phyloP scores from a whole-genome alignment of 306 rosid species.

The Prunus mume region DNA sequence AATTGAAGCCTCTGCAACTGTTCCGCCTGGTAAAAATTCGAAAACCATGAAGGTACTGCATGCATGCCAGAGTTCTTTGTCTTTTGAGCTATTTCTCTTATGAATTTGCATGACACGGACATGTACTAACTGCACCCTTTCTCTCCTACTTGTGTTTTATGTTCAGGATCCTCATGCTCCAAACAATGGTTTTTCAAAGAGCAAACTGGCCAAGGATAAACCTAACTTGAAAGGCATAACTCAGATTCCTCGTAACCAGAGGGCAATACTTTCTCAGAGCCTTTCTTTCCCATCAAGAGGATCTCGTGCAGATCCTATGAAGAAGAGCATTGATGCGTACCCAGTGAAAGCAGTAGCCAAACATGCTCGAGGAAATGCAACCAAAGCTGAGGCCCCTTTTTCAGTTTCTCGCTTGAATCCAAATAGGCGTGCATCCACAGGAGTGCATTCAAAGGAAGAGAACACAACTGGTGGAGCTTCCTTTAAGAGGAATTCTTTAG shows the following conservation, averaged over 20 bases:
- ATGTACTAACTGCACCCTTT: neutral
- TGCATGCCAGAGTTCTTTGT: neutral
- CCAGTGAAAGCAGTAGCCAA: conserved; percentile 41
- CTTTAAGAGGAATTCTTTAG: conserved; percentile 40
- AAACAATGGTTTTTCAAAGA: conserved; percentile 46
- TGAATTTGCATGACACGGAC: conserved; percentile 4
- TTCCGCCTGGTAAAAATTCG: conserved; percentile 41
- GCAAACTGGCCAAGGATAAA: conserved; percentile 58
- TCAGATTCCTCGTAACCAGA: conserved; percentile 41
- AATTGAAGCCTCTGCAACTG: conserved; percentile 42
- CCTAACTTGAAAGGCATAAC: conserved; percentile 40
- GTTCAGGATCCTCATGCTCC: conserved; percentile 51
- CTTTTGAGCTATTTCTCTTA: neutral
- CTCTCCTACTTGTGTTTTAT: conserved; percentile 16
- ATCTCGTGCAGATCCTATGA: conserved; percentile 46
- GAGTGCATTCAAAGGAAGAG: conserved; percentile 47
- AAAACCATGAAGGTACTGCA: conserved; percentile 56
- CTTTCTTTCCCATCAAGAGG: conserved; percentile 71
- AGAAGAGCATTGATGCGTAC: conserved; percentile 60
- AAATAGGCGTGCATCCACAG: conserved; percentile 43
- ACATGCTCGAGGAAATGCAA: conserved; percentile 36
- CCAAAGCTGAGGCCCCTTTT: conserved; percentile 33
- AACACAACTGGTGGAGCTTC: conserved; percentile 37
- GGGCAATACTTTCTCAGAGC: conserved; percentile 63
- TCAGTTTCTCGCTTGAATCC: conserved; percentile 27